A percentile compares a stretch with the other conserved stretches of the same genome.
Conservation (phyloP, 2,329 filamentous ascomycete species). For the Epichloe brachyelytri region DNA sequence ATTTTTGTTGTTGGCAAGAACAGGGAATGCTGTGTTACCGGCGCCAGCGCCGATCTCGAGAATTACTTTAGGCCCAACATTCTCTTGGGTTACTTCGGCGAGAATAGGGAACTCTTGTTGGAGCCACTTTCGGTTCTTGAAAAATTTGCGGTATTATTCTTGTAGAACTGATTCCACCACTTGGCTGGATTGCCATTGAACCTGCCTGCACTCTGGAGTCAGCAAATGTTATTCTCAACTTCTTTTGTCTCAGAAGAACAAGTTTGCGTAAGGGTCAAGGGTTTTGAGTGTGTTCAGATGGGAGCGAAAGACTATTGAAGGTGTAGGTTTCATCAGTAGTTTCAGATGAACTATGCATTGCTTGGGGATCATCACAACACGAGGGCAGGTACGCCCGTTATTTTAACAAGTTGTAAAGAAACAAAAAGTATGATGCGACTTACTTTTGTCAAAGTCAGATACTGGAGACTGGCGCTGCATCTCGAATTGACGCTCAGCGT, state of each 20-base stretch:
- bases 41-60: conserved; percentile 91
- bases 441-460: conserved; percentile 82
- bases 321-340: conserved; percentile 44
- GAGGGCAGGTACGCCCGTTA: conserved; percentile 7
- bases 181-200: conserved; percentile 87
- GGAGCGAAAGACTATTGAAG: conserved; percentile 55
- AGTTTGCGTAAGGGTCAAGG: conserved; percentile 1
- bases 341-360: conserved; percentile 63
- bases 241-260: background rate
- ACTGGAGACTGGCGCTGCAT: conserved; percentile 80
- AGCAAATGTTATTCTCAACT: conserved; percentile 16
- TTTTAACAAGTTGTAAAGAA: background rate
- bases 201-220: conserved; percentile 41
- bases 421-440: conserved; percentile 19
- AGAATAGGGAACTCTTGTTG: conserved; percentile 90
- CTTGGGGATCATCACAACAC: conserved; percentile 43
- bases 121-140: conserved; percentile 97
- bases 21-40: conserved; percentile 91
- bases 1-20: conserved; percentile 76
- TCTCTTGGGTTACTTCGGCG: conserved; percentile 57
- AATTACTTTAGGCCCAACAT: conserved; percentile 56
- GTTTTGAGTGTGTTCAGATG: conserved; percentile 41
- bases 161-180: conserved; percentile 98
- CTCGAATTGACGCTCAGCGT: conserved; percentile 70
- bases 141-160: conserved; percentile 97